phyloP scores from a whole-genome alignment of 352 stramenopile species.

The Globisporangium alternatum region DNA sequence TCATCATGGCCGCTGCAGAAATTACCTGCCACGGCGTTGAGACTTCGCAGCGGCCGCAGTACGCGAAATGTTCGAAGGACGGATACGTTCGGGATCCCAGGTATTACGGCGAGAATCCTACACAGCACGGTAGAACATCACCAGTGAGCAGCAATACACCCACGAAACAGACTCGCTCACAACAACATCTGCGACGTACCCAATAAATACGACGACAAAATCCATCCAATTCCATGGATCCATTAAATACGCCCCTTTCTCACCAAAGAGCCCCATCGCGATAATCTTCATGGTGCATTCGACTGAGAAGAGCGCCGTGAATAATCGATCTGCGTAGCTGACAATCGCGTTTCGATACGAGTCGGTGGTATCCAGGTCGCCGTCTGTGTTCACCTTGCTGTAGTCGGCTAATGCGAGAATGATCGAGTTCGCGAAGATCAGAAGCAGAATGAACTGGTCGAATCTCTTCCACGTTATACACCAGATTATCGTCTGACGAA shows the following conservation, averaged over 20 bases:
- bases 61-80: conserved; percentile 61
- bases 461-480: conserved; percentile 75
- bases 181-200: conserved; percentile 31
- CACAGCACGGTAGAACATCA: background rate
- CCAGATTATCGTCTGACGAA: conserved; percentile 57
- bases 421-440: conserved; percentile 81
- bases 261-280: conserved; percentile 72
- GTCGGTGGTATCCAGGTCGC: conserved; percentile 34
- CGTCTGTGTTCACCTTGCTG: conserved; percentile 43
- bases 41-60: conserved; percentile 47
- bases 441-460: conserved; percentile 79
- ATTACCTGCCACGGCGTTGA: conserved; percentile 61
- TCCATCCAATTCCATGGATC: conserved; percentile 91
- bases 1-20: background rate
- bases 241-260: conserved; percentile 74
- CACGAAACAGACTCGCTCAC: background rate
- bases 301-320: conserved; percentile 77
- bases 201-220: conserved; percentile 86
- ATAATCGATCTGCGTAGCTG: conserved; percentile 48
- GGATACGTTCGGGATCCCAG: conserved; percentile 64
- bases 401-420: conserved; percentile 82
- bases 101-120: conserved; percentile 61
- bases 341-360: conserved; percentile 60
- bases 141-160: background rate
- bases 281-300: conserved; percentile 91